Evolutionary conservation across 2,329 filamentous ascomycete species (phyloP).

Genomic region (Teratosphaeria nubilosa): DNA sequence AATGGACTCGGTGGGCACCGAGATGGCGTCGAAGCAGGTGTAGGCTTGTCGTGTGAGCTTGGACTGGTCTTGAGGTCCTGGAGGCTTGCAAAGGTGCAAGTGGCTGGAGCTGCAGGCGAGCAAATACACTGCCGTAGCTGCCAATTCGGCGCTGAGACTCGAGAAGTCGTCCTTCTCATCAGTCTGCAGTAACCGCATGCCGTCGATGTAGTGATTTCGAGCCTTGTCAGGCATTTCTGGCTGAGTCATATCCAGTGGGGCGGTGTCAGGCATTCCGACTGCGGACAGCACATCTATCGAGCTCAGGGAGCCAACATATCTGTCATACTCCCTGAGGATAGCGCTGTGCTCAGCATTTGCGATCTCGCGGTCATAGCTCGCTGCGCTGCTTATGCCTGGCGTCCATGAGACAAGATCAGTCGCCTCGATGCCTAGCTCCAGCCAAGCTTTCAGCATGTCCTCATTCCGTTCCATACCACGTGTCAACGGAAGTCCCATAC

Average conservation of each 20-base stretch:
- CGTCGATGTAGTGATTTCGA: conserved; percentile 46
- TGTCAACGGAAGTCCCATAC: conserved; percentile 61
- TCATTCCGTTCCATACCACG: conserved; percentile 48
- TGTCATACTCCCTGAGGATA: conserved; percentile 43
- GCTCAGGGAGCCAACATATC: conserved; percentile 52
- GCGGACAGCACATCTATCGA: conserved; percentile 52
- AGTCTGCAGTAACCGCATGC: conserved; percentile 44
- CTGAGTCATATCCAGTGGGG: conserved; percentile 50
- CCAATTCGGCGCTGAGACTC: conserved; percentile 26
- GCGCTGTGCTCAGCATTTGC: conserved; percentile 2
- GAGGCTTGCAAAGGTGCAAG: background rate
- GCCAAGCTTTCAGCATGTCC: conserved; percentile 53
- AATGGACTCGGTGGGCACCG: conserved; percentile 26
- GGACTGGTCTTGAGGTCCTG: background rate
- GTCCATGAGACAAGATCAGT: conserved; percentile 21
- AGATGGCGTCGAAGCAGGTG: conserved; percentile 43
- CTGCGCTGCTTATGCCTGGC: conserved; percentile 34
- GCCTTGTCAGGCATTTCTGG: conserved; percentile 47
- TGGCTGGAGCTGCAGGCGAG: conserved; percentile 9
- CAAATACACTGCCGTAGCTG: conserved; percentile 14
- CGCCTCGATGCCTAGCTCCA: conserved; percentile 51
- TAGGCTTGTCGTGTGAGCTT: conserved; percentile 25
- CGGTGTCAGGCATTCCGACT: conserved; percentile 33
- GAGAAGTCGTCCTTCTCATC: conserved; percentile 38
- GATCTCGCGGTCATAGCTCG: background rate